Evolutionary conservation across 2,329 filamentous ascomycete species (phyloP), one percentile per base, ranked within the genome.

Genomic region (Cytospora schulzeri): DNA sequence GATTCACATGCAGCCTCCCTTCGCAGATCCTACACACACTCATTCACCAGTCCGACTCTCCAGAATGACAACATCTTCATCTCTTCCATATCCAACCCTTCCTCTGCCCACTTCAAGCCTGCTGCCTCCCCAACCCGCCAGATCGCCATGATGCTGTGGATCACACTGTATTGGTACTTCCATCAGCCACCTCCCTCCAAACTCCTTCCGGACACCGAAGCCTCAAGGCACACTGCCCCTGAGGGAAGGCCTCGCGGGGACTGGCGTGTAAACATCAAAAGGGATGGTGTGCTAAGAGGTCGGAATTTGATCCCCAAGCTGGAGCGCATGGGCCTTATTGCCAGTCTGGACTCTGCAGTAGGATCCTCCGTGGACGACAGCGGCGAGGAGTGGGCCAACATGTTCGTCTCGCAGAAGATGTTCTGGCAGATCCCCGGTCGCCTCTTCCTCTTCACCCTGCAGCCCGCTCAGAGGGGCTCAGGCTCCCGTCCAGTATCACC

Each of bases 61-160:
- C 85, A 87, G 35, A 85, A 88, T 74, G 94, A 98, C 76, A 88
- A 87, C 70, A 82, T 97, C 64, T 97, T 93, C 79, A 94, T 98
- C 71, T 97, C 93, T 4, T 94, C 91, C 67, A 93, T 97, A 68
- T 94, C 92, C 57, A 92, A 91, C 69, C 92, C 94, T 0, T 90
- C 90, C 57, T 91, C 83, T 74, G 86, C 79, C 73, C 92, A 97
- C 57, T 96, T 90, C 79, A 92, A 91, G 73, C 87, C 92, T 1
- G 85, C 90, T 1, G 87, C 83, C 17, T 96, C 92, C 67, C 92
- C 92, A 0, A 95, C 92, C 0, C 84, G 93, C 53, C 91, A 96
- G 78, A 91, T 97, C 66, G 94, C 94, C 69, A 93, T 97, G 91
- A 96, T 97, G 90, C 83, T 98, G 8, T 98, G 92, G 91, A 88